phyloP scores from a whole-genome alignment of 768 basidiomycete genomes.

The Asterophora lycoperdoides region DNA sequence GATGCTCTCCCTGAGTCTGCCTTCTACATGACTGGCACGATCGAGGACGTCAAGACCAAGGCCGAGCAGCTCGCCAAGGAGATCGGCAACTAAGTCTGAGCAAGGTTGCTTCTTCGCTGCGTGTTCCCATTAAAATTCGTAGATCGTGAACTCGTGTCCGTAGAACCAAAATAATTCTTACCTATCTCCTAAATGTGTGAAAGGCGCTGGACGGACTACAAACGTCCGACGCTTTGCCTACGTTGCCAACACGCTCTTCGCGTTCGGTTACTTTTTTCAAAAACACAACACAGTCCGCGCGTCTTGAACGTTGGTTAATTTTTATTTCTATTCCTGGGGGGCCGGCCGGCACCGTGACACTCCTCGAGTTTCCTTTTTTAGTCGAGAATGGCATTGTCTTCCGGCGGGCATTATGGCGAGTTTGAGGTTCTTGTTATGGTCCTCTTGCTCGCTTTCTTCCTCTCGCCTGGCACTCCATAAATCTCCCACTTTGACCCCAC shows the following conservation, averaged over 20 bases:
- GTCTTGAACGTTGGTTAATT: too few relatives aligned
- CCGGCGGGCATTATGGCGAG: constrained; percentile 11
- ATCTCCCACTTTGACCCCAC: not conserved
- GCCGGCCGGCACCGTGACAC: constrained; percentile 3
- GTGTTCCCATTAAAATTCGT: constrained; percentile 10
- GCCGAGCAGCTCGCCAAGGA: constrained; percentile 97
- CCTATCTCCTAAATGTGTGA: not conserved
- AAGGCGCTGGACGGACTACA: too few relatives aligned
- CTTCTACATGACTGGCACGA: constrained; percentile 98
- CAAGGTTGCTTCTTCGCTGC: constrained; percentile 7
- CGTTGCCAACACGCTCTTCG: too few relatives aligned
- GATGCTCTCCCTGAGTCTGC: constrained; percentile 92
- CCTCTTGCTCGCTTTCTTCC: constrained; percentile 2
- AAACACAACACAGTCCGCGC: too few relatives aligned
- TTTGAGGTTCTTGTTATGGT: constrained; percentile 5
- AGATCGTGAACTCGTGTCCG: constrained; percentile 9
- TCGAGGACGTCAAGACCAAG: constrained; percentile 96
- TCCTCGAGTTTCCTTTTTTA: constrained; percentile 11
- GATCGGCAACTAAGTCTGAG: constrained; percentile 51
- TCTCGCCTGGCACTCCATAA: not conserved
- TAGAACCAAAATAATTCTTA: constrained; percentile 10
- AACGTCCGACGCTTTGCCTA: too few relatives aligned
- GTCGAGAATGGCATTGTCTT: not conserved
- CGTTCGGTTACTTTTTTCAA: too few relatives aligned
- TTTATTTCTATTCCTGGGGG: too few relatives aligned